Evolutionary conservation across 2,329 filamentous ascomycete genomes (phyloP).

Genomic region (Diaporthe batatas): DNA sequence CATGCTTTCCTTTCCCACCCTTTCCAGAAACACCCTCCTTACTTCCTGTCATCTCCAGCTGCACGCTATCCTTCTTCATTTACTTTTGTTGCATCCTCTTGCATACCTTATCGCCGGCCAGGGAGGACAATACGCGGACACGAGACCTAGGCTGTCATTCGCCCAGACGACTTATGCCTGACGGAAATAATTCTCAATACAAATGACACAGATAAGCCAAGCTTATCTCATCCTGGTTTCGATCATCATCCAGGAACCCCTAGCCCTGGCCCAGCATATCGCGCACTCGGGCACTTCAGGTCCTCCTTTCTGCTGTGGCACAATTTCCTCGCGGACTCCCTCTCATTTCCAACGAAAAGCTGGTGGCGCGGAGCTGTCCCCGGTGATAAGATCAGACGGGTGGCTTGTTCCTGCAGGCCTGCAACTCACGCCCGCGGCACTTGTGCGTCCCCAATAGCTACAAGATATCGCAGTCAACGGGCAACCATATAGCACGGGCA

Average conservation of each 20-base stretch:
- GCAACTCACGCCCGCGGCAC: conserved; percentile 9
- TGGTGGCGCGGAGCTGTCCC: conserved; percentile 5
- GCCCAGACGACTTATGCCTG: conserved; percentile 31
- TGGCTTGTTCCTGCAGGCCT: conserved; percentile 20
- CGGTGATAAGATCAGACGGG: conserved; percentile 33
- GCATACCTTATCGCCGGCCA: conserved; percentile 20
- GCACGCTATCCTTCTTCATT: background rate
- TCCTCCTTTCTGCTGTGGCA: conserved; percentile 13
- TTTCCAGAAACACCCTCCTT: conserved; percentile 3
- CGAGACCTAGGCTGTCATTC: conserved; percentile 23
- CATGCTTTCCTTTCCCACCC: conserved; percentile 25
- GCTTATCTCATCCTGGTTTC: conserved; percentile 69
- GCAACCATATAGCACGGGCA: conserved; percentile 10
- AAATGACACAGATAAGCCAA: conserved; percentile 71
- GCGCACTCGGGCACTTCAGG: background rate
- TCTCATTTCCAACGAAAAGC: conserved; percentile 13
- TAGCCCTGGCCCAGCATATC: conserved; percentile 29
- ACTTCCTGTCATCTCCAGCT: conserved; percentile 1
- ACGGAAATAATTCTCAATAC: conserved; percentile 46
- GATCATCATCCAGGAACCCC: conserved; percentile 62
- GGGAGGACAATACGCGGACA: conserved; percentile 12
- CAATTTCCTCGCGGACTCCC: conserved; percentile 8
- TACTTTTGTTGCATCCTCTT: background rate
- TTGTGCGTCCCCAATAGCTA: conserved; percentile 9
- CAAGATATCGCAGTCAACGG: conserved; percentile 24